These are phyloP conservation scores for Basidiobolus meristosporus DNA, from an alignment of 371 early-diverging fungal species.

Conservation along the genomic window DNA sequence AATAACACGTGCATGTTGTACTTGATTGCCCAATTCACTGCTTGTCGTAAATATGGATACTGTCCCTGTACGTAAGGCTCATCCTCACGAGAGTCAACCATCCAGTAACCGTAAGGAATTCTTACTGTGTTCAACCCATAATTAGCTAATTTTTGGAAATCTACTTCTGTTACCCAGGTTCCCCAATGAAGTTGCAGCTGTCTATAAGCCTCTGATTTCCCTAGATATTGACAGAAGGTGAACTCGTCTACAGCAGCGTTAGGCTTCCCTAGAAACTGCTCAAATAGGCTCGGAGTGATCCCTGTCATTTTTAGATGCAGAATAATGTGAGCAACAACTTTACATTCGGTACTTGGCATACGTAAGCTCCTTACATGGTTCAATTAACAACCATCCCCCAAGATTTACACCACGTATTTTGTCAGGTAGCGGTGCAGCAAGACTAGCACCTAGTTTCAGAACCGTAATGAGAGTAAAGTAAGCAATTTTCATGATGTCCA, in stretches of 20 bases:
- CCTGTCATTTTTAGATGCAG: constrained; percentile 23
- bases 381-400: constrained; percentile 40
- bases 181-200: constrained; percentile 38
- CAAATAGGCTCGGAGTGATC: constrained; percentile 49
- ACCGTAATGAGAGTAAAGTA: too few species aligned
- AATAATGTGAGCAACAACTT: not conserved
- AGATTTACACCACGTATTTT: constrained; percentile 33
- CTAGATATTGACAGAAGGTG: constrained; percentile 29
- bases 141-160: constrained; percentile 30
- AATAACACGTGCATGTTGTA: constrained; percentile 50
- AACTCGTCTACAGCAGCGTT: constrained; percentile 35
- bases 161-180: constrained; percentile 48
- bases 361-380: constrained; percentile 13
- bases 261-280: constrained; percentile 19
- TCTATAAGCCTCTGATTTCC: constrained; percentile 24
- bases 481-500: too few species aligned
- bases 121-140: constrained; percentile 53
- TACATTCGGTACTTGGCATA: not conserved
- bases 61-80: constrained; percentile 30
- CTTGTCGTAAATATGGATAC: constrained; percentile 28
- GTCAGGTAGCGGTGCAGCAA: too few species aligned
- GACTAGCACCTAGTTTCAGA: too few species aligned
- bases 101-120: constrained; percentile 62
- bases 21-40: constrained; percentile 41
- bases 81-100: constrained; percentile 18